Evolutionary conservation across 257 asterid genomes (phyloP).

Genomic region (Solanum appendiculatum): DNA sequence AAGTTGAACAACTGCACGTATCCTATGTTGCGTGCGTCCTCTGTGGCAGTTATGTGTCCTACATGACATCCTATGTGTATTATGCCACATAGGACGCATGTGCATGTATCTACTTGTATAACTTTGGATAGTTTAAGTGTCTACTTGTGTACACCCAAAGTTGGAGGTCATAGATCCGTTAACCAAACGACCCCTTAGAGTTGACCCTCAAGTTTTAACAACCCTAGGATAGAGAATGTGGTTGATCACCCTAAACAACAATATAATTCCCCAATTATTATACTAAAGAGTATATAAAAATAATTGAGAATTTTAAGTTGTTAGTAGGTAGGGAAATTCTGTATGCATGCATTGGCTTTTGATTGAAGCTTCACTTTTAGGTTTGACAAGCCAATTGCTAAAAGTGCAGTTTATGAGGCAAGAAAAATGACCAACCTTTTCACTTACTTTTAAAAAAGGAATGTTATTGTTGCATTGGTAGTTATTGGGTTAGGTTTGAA

Average conservation of each 20-base stretch:
- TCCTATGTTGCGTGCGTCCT: too few species aligned
- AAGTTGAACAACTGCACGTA: too few species aligned
- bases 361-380: neutral
- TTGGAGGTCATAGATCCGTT: too few species aligned
- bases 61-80: too few species aligned
- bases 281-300: neutral
- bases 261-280: neutral
- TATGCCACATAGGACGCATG: too few species aligned
- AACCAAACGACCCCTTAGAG: neutral
- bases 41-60: too few species aligned
- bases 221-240: neutral
- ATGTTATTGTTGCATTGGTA: conserved; percentile 13
- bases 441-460: neutral
- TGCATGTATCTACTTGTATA: too few species aligned
- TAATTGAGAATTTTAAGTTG: neutral
- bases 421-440: neutral
- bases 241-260: neutral
- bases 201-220: neutral
- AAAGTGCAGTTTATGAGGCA: neutral
- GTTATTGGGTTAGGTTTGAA: conserved; percentile 31
- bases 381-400: neutral
- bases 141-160: too few species aligned
- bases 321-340: neutral
- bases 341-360: neutral
- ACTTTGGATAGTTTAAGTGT: too few species aligned